A percentile compares a stretch with the other conserved stretches of the same genome.
Evolutionary conservation across 441 rosid genomes (phyloP).

Genomic region (Adansonia gregorii): DNA sequence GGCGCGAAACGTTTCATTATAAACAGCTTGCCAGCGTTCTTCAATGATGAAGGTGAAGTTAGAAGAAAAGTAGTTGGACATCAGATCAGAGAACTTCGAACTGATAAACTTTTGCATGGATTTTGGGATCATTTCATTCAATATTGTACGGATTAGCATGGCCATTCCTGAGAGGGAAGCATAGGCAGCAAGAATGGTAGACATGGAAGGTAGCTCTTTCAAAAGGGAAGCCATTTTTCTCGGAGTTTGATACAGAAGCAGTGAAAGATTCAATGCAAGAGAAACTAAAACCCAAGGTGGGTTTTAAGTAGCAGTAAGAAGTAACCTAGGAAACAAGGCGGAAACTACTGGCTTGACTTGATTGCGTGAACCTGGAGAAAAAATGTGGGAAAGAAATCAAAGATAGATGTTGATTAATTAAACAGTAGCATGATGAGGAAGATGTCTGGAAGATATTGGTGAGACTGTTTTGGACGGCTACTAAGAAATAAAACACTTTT

Average conservation of each 20-base stretch:
- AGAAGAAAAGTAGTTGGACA: slow-evolving; percentile 26
- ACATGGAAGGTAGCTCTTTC: slow-evolving; percentile 37
- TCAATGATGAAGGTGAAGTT: slow-evolving; percentile 45
- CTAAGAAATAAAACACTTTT: background rate
- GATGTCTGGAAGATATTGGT: background rate
- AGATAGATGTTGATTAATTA: background rate
- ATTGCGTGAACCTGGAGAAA: background rate
- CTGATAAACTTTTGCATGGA: slow-evolving; percentile 27
- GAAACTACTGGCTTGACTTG: background rate
- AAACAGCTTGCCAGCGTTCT: slow-evolving; percentile 46
- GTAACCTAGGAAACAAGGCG: background rate
- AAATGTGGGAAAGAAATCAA: background rate
- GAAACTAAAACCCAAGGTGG: background rate
- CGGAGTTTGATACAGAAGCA: background rate
- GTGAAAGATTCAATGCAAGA: background rate
- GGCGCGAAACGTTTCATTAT: slow-evolving; percentile 42
- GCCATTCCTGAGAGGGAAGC: slow-evolving; percentile 44
- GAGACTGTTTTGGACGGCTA: background rate
- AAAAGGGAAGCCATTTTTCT: slow-evolving; percentile 35
- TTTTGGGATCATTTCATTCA: slow-evolving; percentile 40
- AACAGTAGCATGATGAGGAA: background rate
- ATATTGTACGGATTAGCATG: slow-evolving; percentile 42
- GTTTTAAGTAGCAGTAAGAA: background rate
- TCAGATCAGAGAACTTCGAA: slow-evolving; percentile 6
- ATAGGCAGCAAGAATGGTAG: slow-evolving; percentile 38